Percentiles rank a stretch among this genome's conserved stretches.
These are phyloP conservation scores for button mushroom (Agaricus bisporus) DNA, from an alignment of 768 basidiomycete genomes.

Conservation along the genomic window DNA sequence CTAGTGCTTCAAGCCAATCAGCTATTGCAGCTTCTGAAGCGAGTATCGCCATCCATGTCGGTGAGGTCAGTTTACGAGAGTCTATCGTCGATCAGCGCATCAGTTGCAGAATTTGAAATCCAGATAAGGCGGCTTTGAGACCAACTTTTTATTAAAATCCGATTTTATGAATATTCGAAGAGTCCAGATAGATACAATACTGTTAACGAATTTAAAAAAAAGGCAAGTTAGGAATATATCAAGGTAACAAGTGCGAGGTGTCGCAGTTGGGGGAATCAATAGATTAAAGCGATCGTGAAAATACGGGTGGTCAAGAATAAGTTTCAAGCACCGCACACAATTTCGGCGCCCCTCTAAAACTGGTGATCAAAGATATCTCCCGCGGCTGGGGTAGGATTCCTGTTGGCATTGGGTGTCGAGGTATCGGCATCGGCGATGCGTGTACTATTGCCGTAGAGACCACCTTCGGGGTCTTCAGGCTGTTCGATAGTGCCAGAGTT, in stretches of 20 bases:
- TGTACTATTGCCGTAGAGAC: constrained; percentile 47
- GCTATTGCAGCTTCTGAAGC: neutral
- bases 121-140: too few relatives aligned
- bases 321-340: neutral
- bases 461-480: constrained; percentile 72
- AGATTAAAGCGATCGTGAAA: neutral
- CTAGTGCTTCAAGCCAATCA: constrained; percentile 13
- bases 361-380: constrained; percentile 62
- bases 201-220: neutral
- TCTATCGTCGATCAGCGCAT: too few relatives aligned
- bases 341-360: constrained; percentile 32
- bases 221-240: too few relatives aligned
- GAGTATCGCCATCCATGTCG: too few relatives aligned
- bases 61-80: too few relatives aligned
- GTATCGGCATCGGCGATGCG: constrained; percentile 11
- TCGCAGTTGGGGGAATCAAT: too few relatives aligned
- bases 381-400: constrained; percentile 23
- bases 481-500: constrained; percentile 40
- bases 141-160: too few relatives aligned
- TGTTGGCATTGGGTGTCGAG: constrained; percentile 11
- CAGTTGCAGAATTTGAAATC: too few relatives aligned
- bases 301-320: neutral
- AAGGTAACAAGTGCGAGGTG: too few relatives aligned
- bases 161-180: too few relatives aligned
- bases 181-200: neutral